Conservation (phyloP, 352 stramenopile species). For the Phytophthora citricola region DNA sequence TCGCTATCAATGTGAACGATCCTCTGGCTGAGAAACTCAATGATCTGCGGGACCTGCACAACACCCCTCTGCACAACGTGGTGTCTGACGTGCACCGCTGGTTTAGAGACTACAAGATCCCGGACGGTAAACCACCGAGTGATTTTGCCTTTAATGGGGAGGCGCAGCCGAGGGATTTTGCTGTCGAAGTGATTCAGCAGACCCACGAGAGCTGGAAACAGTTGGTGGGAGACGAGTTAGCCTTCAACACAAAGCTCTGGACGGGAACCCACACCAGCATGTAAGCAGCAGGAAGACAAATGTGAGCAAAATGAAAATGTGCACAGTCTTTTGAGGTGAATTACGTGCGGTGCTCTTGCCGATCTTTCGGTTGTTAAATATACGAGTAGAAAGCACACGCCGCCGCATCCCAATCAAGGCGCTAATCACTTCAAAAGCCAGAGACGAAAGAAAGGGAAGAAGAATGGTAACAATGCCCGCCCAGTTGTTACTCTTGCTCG, state of each 20-base stretch:
- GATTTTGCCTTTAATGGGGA: constrained; percentile 98
- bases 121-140: constrained; percentile 99
- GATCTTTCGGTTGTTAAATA: constrained; percentile 49
- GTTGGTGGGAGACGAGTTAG: constrained; percentile 63
- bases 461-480: constrained; percentile 23
- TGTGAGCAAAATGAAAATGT: constrained; percentile 1
- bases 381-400: constrained; percentile 47
- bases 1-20: constrained; percentile 96
- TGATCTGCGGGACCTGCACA: constrained; percentile 90
- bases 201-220: constrained; percentile 91
- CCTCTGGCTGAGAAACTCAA: constrained; percentile 95
- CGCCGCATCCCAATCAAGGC: constrained; percentile 13
- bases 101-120: constrained; percentile 99
- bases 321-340: constrained; percentile 16
- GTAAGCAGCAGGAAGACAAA: constrained; percentile 9
- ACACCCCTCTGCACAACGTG: constrained; percentile 75
- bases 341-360: constrained; percentile 36
- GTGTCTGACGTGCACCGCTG: constrained; percentile 89
- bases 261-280: constrained; percentile 52
- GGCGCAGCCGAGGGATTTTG: constrained; percentile 85
- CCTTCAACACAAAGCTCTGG: constrained; percentile 66
- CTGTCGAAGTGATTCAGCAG: constrained; percentile 91
- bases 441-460: constrained; percentile 25
- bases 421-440: constrained; percentile 17
- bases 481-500: constrained; percentile 30